Base-by-base conservation (phyloP, 345 rosid genomes). In the Citropsis articulata region DNA sequence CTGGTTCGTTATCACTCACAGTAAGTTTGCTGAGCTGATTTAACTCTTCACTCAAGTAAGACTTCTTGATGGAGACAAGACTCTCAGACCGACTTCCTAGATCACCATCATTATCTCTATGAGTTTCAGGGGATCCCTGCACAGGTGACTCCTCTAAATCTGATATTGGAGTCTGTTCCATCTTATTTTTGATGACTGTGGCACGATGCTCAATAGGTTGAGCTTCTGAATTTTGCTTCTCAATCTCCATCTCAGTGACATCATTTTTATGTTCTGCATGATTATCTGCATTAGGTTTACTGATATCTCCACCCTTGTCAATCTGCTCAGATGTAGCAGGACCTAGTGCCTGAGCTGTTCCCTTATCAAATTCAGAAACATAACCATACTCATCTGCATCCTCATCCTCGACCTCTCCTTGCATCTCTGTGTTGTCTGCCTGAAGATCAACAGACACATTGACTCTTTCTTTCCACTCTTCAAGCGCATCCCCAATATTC, bases 381-480 rank as follows among this genome's bases (percentile, higher is more conserved):
- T 75, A 92, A 40, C 95, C 95, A 82, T 90, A 90, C 77, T 96
- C 98, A 82, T 77, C 82, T 48, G 97, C 95, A 86, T 89, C 83
- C 69, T 84, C 86, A 80, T 92, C 95, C 79, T 92, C 95, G 27
- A 87, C 73, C 85, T 90, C 93, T 82, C 74, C 89, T 48, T 79
- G 87, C 33, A 80, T 85, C 71, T 89, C 90, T 36, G 66, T 76
- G 66, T 82, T 87, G 76, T 86, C 90, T 24, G 83, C 90, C 31
- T 63, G 85, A 75, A 90, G 89, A 83, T 91, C 97, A 64, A 86
- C 78, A 59, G 94, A 86, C 53, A 94, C 87, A 83, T 77, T 90
- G 61, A 88, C 93, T 87, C 95, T 91, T 81, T 96, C 97, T 79
- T 94, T 96, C 98, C 99, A 96, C 73, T 90, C 92, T 85, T 92